phyloP scores from a whole-genome alignment of 148 eudicot species.

The Fagopyrum tataricum region DNA sequence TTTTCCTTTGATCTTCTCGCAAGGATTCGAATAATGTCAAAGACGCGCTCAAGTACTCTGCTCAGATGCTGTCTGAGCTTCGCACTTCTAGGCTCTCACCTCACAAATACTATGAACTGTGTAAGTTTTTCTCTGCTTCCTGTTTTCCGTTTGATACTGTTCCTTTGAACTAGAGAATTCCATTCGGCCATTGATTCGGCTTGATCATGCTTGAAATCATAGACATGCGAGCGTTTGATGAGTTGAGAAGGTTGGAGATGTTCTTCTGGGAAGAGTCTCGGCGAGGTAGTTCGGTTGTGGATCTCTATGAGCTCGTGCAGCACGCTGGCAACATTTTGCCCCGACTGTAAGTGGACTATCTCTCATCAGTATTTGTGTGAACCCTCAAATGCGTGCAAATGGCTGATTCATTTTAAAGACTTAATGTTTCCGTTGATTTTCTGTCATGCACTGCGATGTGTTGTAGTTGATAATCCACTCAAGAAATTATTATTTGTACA shows the following conservation, averaged over 20 bases:
- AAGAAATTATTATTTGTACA: neutral
- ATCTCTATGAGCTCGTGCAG: constrained; percentile 95
- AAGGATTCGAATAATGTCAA: constrained; percentile 89
- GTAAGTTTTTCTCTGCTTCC: constrained; percentile 28
- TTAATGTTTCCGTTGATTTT: too few species aligned
- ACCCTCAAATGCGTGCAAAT: neutral
- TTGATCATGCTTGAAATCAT: neutral
- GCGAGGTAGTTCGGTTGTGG: constrained; percentile 84
- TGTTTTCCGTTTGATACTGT: neutral
- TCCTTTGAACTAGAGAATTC: neutral
- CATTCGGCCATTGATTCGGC: neutral
- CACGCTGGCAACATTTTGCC: constrained; percentile 98
- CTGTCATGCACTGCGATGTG: neutral
- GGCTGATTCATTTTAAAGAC: neutral
- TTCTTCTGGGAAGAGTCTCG: constrained; percentile 83
- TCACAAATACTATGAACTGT: constrained; percentile 89
- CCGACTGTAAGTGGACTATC: constrained; percentile 54
- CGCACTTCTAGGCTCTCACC: constrained; percentile 95
- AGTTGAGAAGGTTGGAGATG: constrained; percentile 82
- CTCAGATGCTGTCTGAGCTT: constrained; percentile 98
- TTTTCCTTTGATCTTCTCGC: constrained; percentile 11
- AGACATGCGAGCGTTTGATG: constrained; percentile 99
- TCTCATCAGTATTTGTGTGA: neutral
- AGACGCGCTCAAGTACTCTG: constrained; percentile 92
- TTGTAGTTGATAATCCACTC: neutral